Conservation (phyloP, 352 stramenopile genomes). For the Phytopythium helicoides region DNA sequence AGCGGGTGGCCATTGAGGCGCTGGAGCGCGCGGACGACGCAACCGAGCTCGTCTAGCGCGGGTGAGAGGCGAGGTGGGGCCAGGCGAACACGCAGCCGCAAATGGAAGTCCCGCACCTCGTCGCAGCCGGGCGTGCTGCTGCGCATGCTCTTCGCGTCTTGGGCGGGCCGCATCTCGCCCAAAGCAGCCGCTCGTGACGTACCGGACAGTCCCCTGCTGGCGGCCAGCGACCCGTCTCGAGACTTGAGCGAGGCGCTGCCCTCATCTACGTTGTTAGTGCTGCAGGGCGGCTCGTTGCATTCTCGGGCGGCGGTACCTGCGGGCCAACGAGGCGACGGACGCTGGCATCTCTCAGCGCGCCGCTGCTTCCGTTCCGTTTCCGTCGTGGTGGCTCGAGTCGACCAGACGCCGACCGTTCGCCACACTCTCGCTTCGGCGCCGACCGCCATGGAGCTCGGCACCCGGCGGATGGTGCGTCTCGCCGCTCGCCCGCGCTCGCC, state of each 20-base stretch:
- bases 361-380: too few species aligned
- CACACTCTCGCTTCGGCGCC: too few species aligned
- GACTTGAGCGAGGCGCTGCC: background rate
- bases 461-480: background rate
- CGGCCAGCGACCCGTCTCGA: background rate
- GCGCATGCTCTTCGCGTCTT: background rate
- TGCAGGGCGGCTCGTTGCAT: too few species aligned
- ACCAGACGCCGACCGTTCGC: too few species aligned
- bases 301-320: too few species aligned
- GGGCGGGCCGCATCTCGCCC: background rate
- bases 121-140: slow-evolving; percentile 1
- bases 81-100: background rate
- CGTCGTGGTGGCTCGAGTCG: too few species aligned
- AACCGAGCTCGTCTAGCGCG: background rate
- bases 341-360: background rate
- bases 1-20: background rate
- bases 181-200: too few species aligned
- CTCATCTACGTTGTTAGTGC: too few species aligned
- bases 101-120: background rate
- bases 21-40: slow-evolving; percentile 1
- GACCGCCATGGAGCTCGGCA: too few species aligned
- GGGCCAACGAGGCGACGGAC: background rate
- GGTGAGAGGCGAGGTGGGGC: background rate
- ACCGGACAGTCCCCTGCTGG: background rate
- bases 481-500: too few species aligned